These are phyloP conservation scores for Apiospora kogelbergensis DNA, from an alignment of 2,329 filamentous ascomycete species.

Conservation along the genomic window DNA sequence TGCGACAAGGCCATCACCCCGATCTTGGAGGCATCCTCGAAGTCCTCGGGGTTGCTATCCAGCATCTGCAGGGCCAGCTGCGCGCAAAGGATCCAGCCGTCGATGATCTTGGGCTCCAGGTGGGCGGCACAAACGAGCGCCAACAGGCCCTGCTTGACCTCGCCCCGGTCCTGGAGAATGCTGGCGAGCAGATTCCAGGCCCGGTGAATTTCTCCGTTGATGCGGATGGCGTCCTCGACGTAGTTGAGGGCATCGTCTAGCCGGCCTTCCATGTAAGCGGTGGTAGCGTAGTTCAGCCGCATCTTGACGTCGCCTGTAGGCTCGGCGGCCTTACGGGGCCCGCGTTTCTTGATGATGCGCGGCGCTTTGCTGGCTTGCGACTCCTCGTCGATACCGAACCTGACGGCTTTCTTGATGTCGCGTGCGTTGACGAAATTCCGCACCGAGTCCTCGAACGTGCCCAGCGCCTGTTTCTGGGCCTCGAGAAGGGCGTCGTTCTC, in stretches of 20 bases:
- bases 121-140: constrained; percentile 63
- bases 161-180: constrained; percentile 60
- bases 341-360: constrained; percentile 31
- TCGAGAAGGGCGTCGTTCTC: constrained; percentile 12
- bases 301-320: constrained; percentile 71
- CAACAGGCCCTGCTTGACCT: constrained; percentile 56
- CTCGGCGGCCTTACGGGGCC: constrained; percentile 62
- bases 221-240: constrained; percentile 63
- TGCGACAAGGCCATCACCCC: constrained; percentile 60
- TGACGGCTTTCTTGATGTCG: not conserved
- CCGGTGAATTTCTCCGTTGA: constrained; percentile 66
- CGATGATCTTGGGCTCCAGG: constrained; percentile 59
- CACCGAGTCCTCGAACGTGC: constrained; percentile 16
- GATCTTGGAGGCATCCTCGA: constrained; percentile 47
- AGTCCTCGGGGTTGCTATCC: constrained; percentile 45
- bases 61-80: constrained; percentile 54
- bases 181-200: constrained; percentile 64
- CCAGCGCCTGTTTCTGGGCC: constrained; percentile 11
- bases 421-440: constrained; percentile 14
- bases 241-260: constrained; percentile 59
- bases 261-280: constrained; percentile 63
- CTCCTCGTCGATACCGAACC: not conserved
- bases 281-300: constrained; percentile 64
- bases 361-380: not conserved
- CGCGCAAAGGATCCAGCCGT: constrained; percentile 60